phyloP scores from a whole-genome alignment of 1,139 yeast species.

The Saccharomyces hybrid region DNA sequence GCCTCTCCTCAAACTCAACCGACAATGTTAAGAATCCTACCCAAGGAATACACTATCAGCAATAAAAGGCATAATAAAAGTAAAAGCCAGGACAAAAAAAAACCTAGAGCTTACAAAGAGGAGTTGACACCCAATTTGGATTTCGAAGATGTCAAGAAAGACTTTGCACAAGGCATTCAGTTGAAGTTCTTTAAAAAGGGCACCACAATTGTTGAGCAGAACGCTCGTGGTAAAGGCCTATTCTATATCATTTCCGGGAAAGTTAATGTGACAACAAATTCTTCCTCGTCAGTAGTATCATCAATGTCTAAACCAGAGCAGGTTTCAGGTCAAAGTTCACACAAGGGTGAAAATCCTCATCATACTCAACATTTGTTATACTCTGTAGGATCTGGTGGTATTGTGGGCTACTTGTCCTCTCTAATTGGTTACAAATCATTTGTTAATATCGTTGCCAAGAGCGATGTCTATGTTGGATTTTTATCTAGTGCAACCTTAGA shows the following conservation, averaged over 20 bases:
- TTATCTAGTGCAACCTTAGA: conserved; percentile 58
- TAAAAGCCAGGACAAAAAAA: conserved; percentile 8
- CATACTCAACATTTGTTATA: conserved; percentile 41
- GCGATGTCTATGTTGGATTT: conserved; percentile 62
- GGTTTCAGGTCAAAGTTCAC: background rate
- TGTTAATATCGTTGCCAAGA: conserved; percentile 54
- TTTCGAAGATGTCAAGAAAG: conserved; percentile 49
- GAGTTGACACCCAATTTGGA: conserved; percentile 29
- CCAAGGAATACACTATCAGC: conserved; percentile 22
- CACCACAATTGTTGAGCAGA: conserved; percentile 52
- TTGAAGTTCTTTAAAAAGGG: conserved; percentile 50
- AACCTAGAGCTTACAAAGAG: conserved; percentile 16
- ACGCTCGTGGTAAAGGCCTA: conserved; percentile 62
- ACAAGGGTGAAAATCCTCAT: conserved; percentile 6
- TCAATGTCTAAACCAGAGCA: conserved; percentile 15
- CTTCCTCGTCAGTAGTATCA: background rate
- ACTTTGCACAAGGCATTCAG: conserved; percentile 57
- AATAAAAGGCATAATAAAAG: conserved; percentile 7
- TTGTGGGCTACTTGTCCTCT: conserved; percentile 82
- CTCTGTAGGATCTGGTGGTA: conserved; percentile 65
- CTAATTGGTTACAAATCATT: conserved; percentile 74
- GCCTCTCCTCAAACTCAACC: conserved; percentile 16
- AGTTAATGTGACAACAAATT: conserved; percentile 47
- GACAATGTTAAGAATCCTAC: conserved; percentile 21
- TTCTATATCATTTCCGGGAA: conserved; percentile 73